Evolutionary conservation across 306 rosid genomes (phyloP).

Genomic region (Prunus mume): DNA sequence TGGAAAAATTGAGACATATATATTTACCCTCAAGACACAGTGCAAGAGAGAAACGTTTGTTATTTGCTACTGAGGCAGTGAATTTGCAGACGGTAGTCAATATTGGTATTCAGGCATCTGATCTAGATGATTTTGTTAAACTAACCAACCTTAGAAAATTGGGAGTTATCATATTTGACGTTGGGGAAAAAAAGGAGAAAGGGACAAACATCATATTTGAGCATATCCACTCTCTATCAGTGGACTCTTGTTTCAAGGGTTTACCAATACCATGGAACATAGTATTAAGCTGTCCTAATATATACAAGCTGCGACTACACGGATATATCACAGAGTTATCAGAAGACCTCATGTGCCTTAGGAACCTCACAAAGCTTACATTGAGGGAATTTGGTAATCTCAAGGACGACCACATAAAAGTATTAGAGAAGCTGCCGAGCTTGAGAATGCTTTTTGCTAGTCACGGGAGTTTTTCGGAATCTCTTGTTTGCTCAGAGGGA

Average conservation of each 20-base stretch:
- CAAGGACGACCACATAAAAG: conserved; percentile 34
- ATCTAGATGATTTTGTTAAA: too few species aligned
- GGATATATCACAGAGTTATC: conserved; percentile 3
- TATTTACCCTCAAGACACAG: conserved; percentile 22
- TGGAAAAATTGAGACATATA: neutral
- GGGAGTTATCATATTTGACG: too few species aligned
- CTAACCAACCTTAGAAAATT: too few species aligned
- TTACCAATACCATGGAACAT: too few species aligned
- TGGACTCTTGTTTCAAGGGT: rapidly evolving
- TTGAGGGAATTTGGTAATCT: conserved; percentile 23
- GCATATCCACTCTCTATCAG: too few species aligned
- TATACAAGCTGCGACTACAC: neutral
- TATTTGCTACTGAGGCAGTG: conserved; percentile 21
- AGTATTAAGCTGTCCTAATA: neutral
- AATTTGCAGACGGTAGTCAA: too few species aligned
- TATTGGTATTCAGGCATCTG: too few species aligned
- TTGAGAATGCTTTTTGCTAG: conserved; percentile 29
- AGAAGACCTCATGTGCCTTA: conserved; percentile 9
- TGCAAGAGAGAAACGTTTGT: neutral
- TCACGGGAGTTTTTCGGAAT: neutral
- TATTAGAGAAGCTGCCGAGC: conserved; percentile 41
- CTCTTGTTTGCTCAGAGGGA: conserved; percentile 21
- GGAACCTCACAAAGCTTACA: conserved; percentile 31
- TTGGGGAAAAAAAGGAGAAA: too few species aligned
- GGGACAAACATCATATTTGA: too few species aligned